Conservation (phyloP, 2,329 filamentous ascomycete genomes). For the Camillea tinctor region DNA sequence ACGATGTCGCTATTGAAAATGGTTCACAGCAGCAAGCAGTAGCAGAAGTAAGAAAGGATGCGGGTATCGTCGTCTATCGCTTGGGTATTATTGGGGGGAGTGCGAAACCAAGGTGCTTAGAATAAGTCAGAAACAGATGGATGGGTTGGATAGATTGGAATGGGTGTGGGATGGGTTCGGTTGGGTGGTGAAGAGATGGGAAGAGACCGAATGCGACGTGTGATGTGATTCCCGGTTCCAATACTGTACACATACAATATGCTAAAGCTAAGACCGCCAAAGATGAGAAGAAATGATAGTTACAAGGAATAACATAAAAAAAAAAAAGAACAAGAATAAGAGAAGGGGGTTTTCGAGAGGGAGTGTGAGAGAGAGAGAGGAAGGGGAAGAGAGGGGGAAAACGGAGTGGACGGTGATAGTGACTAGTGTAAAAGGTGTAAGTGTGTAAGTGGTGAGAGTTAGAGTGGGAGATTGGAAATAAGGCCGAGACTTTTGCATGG, state of each 20-base stretch:
- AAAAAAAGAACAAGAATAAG: background rate
- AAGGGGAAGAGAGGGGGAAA: no score
- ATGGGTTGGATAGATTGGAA: background rate
- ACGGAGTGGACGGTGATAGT: constrained; percentile 3
- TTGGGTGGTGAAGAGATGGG: no score
- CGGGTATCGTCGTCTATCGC: background rate
- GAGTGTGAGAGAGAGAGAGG: no score
- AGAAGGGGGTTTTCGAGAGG: constrained; percentile 8
- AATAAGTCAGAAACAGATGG: background rate
- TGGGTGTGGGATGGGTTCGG: no score
- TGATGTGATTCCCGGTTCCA: background rate
- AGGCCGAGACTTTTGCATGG: constrained; percentile 21
- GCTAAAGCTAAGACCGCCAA: constrained; percentile 14
- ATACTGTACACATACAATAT: no score
- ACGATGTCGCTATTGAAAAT: background rate
- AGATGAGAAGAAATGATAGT: constrained; percentile 9
- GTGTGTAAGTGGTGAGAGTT: constrained; percentile 1
- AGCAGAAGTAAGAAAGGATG: no score
- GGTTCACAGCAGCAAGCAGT: background rate
- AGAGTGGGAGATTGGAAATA: constrained; percentile 19
- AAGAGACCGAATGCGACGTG: background rate
- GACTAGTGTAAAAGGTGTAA: no score
- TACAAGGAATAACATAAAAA: constrained; percentile 1
- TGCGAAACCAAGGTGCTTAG: background rate
- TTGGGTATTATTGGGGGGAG: background rate